Evolutionary conservation across 805 yeast genomes (phyloP).

Genomic region (Sugiyamaella smithiae): DNA sequence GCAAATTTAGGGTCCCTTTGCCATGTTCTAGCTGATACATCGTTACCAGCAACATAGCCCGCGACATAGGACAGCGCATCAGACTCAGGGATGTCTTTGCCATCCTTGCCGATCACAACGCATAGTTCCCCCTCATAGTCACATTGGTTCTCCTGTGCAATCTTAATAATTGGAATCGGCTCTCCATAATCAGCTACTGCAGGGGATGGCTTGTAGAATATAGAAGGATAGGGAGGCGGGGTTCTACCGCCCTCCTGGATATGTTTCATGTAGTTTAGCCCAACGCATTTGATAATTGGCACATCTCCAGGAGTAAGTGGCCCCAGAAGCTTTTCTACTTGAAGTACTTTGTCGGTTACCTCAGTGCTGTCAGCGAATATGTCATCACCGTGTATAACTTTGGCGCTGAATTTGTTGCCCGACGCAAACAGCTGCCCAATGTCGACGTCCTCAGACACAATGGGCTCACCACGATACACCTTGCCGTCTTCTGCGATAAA

Average conservation of each 20-base stretch:
- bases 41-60: conserved; percentile 53
- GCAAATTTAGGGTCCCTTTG: conserved; percentile 44
- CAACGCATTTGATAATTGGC: conserved; percentile 18
- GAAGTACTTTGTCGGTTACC: conserved; percentile 14
- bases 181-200: conserved; percentile 20
- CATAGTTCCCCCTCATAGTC: conserved; percentile 55
- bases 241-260: conserved; percentile 21
- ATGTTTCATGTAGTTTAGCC: conserved; percentile 21
- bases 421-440: conserved; percentile 8
- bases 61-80: conserved; percentile 45
- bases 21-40: conserved; percentile 53
- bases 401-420: conserved; percentile 13
- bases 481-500: conserved; percentile 47
- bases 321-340: conserved; percentile 15
- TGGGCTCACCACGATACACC: conserved; percentile 48
- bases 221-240: conserved; percentile 21
- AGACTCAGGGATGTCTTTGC: conserved; percentile 40
- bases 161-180: conserved; percentile 15
- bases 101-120: conserved; percentile 48
- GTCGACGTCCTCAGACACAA: conserved; percentile 29
- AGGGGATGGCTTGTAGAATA: conserved; percentile 19
- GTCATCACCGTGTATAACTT: conserved; percentile 14
- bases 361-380: conserved; percentile 14
- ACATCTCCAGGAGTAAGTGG: conserved; percentile 16
- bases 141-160: conserved; percentile 27